Percentiles rank a stretch among this genome's conserved stretches.
These are phyloP conservation scores for Lactarius indigo DNA, from an alignment of 768 basidiomycete genomes.

Conservation along the genomic window DNA sequence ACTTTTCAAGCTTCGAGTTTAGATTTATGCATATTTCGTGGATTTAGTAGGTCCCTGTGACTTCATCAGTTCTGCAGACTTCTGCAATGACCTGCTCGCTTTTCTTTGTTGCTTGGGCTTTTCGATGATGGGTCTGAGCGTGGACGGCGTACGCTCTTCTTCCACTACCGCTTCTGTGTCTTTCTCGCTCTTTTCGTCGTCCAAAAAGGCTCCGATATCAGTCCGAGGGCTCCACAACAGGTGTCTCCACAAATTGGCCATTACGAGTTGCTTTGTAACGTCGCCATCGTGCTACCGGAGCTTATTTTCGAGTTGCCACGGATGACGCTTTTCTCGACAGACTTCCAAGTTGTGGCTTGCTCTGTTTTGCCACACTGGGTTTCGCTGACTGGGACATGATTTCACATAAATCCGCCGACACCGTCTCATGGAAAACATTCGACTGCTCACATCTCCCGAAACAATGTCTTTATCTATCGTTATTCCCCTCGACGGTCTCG, in stretches of 20 bases:
- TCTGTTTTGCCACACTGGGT: slow-evolving; percentile 12
- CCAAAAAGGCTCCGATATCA: background rate
- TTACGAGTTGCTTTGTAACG: background rate
- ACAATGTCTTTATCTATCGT: slow-evolving; percentile 12
- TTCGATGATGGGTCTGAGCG: background rate
- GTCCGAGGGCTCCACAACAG: background rate
- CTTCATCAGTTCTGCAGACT: background rate
- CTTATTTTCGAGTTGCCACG: background rate
- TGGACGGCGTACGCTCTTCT: background rate
- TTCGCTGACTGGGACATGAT: background rate
- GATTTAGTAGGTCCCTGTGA: background rate
- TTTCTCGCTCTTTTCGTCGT: background rate
- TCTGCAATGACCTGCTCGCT: background rate
- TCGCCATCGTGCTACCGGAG: slow-evolving; percentile 1
- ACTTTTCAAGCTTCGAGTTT: background rate
- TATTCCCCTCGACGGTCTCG: background rate
- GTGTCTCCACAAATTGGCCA: background rate
- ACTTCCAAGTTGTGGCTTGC: slow-evolving; percentile 2
- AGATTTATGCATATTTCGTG: background rate
- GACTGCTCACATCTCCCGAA: background rate
- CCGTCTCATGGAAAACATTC: background rate
- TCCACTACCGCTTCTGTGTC: background rate
- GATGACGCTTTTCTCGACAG: background rate
- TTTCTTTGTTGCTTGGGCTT: background rate
- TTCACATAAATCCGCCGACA: slow-evolving; percentile 9